These are phyloP conservation scores for Dactylellina leptospora DNA, from an alignment of 2,329 filamentous ascomycete species.

Conservation along the genomic window DNA sequence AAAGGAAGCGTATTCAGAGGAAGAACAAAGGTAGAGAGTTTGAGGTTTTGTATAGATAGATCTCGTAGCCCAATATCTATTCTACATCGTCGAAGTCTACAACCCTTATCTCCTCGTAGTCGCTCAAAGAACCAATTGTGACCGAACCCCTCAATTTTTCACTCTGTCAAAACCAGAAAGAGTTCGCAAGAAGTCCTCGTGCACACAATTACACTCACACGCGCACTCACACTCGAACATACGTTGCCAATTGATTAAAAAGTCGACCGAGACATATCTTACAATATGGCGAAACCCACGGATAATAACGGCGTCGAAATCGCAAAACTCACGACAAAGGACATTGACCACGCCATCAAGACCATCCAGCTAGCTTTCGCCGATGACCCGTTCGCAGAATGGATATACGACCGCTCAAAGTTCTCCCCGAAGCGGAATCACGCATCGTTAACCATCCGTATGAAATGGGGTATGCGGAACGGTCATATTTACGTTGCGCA, in stretches of 20 bases:
- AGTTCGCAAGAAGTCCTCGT: background rate
- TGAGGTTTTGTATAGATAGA: conserved; percentile 49
- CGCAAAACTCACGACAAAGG: conserved; percentile 8
- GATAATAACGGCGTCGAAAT: conserved; percentile 24
- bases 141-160: background rate
- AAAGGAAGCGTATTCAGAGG: background rate
- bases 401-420: conserved; percentile 71
- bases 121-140: conserved; percentile 7
- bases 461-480: conserved; percentile 74
- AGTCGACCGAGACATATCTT: conserved; percentile 7
- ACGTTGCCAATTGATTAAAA: background rate
- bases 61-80: conserved; percentile 38
- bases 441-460: conserved; percentile 71
- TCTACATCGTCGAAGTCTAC: conserved; percentile 21
- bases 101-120: conserved; percentile 30
- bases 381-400: conserved; percentile 73
- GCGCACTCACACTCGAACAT: background rate
- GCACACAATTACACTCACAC: background rate
- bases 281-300: conserved; percentile 28
- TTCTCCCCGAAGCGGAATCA: conserved; percentile 70
- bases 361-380: conserved; percentile 74
- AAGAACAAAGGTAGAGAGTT: conserved; percentile 2
- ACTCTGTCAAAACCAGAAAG: conserved; percentile 5
- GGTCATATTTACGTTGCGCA: conserved; percentile 74
- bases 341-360: conserved; percentile 70